These are phyloP conservation scores for Pontederia paniculata DNA, from an alignment of 176 grass and related monocot species.

Conservation along the genomic window DNA sequence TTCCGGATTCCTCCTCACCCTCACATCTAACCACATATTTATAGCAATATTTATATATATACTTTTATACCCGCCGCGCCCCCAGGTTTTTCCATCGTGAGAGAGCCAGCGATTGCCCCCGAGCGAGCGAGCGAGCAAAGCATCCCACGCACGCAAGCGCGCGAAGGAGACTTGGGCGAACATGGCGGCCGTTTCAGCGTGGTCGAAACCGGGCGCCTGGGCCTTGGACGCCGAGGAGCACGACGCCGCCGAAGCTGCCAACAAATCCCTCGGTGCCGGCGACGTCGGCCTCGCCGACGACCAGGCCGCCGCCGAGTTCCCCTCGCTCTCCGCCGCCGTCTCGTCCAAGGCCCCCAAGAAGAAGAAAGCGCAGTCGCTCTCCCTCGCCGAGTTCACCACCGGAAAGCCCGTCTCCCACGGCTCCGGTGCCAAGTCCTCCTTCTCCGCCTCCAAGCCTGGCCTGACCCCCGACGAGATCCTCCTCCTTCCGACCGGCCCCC, in stretches of 20 bases:
- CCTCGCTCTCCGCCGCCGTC: slow-evolving; percentile 37
- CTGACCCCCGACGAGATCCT: slow-evolving; percentile 16
- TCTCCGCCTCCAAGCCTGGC: slow-evolving; percentile 18
- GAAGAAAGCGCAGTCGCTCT: slow-evolving; percentile 43
- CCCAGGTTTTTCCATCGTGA: too few relatives aligned
- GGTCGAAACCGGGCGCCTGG: slow-evolving; percentile 58
- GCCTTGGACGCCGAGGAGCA: slow-evolving; percentile 59
- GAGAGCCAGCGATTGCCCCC: too few relatives aligned
- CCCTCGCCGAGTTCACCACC: slow-evolving; percentile 35
- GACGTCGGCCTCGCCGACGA: not conserved
- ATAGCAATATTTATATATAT: too few relatives aligned
- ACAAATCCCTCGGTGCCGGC: not conserved
- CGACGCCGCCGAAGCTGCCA: slow-evolving; percentile 17
- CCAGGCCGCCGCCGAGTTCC: slow-evolving; percentile 29
- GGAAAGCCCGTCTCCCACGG: slow-evolving; percentile 21
- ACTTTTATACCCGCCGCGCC: too few relatives aligned
- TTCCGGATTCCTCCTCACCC: too few relatives aligned
- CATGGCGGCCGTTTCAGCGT: slow-evolving; percentile 50
- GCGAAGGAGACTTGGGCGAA: not conserved
- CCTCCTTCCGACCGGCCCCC: slow-evolving; percentile 35
- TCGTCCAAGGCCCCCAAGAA: slow-evolving; percentile 51
- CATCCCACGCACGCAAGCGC: too few relatives aligned
- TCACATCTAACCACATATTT: too few relatives aligned
- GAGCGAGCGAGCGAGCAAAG: too few relatives aligned
- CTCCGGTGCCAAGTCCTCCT: not conserved